Base-by-base conservation (phyloP, 768 basidiomycete genomes). In the Kwoniella shandongensis region DNA sequence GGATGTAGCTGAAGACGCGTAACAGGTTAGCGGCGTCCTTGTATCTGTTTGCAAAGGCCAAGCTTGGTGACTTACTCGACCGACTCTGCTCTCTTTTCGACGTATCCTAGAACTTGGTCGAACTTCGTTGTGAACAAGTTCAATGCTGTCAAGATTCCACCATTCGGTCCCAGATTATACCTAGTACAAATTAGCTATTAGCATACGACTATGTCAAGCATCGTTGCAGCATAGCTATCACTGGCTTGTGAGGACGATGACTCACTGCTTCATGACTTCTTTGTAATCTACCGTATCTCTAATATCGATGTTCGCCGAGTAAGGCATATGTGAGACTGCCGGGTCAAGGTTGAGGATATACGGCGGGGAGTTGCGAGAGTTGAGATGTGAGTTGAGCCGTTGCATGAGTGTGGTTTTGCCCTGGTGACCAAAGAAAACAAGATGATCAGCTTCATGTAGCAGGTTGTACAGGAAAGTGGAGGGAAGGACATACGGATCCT, bases 201-300 rank as follows among this genome's bases (percentile, higher is more conserved):
- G 3, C 4, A 17, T 45, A 22, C 35, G 17, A 36, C 35, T 17
- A 36, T 36, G 35, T 36, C 17, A 8, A 36, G 17, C n/a, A n/a
- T 8, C 10, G 35, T 17, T 36, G 35, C 15, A 22, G 44, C 13
- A 45, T 26, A n/a, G 11, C 27, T 12, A 15, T 10, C 2, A 25
- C 27, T 25, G 25, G 44, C 8, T 27, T 23, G 22, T 22, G 26
- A 53, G 30, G 8, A 42, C 22, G 5, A 22, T 2, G 26, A 86
- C 87, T 81, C 81, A 96, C 91, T 97, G 92, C 83, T 96, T 93
- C 96, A 99, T 99, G 67, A 99, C 94, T 78, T 99, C 88, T 63
- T 88, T 84, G 78, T 98, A 99, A 75, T 98, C 88, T 20, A 99
- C 86, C 11, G 96, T 99, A 76, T 99, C 96, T 61, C 96, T 80